These are phyloP conservation scores for Parastagonospora avenae DNA, from an alignment of 2,329 filamentous ascomycete genomes.

Conservation along the genomic window DNA sequence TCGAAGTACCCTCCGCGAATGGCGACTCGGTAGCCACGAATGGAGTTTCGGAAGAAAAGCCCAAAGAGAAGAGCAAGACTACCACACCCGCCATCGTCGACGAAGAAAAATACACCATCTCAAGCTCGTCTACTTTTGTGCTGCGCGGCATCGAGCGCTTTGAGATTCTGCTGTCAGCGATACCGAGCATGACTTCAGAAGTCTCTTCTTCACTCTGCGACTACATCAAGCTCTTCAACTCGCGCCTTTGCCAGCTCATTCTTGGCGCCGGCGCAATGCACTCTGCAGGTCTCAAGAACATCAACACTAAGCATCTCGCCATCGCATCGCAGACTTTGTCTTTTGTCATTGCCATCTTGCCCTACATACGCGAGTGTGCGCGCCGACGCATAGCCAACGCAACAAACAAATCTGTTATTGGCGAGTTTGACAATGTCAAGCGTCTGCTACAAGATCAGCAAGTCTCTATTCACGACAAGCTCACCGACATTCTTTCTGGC, in stretches of 20 bases:
- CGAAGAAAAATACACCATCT: constrained; percentile 82
- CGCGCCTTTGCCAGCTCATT: constrained; percentile 92
- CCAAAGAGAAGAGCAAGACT: constrained; percentile 53
- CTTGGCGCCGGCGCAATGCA: constrained; percentile 90
- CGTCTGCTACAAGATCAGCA: constrained; percentile 87
- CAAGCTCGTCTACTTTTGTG: constrained; percentile 80
- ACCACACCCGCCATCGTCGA: constrained; percentile 72
- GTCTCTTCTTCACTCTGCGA: constrained; percentile 79
- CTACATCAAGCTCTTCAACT: constrained; percentile 93
- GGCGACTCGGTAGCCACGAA: constrained; percentile 33
- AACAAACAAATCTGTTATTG: constrained; percentile 58
- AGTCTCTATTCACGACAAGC: constrained; percentile 86
- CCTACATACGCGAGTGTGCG: constrained; percentile 89
- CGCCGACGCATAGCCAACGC: constrained; percentile 67
- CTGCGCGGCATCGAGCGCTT: constrained; percentile 82
- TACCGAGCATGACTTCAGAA: constrained; percentile 87
- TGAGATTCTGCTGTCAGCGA: constrained; percentile 78
- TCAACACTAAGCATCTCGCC: constrained; percentile 86
- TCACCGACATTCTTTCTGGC: constrained; percentile 89
- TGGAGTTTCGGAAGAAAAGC: constrained; percentile 36
- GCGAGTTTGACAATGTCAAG: constrained; percentile 87
- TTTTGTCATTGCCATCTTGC: constrained; percentile 85
- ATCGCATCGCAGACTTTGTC: constrained; percentile 87
- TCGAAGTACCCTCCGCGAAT: constrained; percentile 28
- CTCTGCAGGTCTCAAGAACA: constrained; percentile 90